Conservation (phyloP, 2,329 filamentous ascomycete species). For the Drechslera avenae region DNA sequence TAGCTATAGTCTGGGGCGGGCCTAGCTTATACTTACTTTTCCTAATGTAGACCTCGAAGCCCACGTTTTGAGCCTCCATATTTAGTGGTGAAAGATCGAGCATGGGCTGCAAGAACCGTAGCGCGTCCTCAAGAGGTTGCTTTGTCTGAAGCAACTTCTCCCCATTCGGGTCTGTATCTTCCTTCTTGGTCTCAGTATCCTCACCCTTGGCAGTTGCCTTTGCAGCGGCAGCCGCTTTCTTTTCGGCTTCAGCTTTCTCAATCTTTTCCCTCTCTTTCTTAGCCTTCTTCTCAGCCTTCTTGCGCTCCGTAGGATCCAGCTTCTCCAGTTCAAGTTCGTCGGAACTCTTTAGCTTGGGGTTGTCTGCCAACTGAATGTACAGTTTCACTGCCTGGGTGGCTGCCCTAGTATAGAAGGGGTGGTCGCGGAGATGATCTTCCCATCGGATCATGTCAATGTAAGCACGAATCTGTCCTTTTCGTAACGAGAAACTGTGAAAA, state of each 20-base stretch:
- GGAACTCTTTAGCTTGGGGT: slow-evolving; percentile 68
- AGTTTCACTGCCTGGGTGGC: slow-evolving; percentile 81
- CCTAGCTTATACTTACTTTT: slow-evolving; percentile 65
- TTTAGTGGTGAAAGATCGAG: slow-evolving; percentile 82
- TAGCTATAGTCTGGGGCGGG: neutral
- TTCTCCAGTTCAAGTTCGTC: slow-evolving; percentile 62
- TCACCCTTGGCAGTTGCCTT: slow-evolving; percentile 65
- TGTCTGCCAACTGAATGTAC: slow-evolving; percentile 79
- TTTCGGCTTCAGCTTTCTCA: slow-evolving; percentile 76
- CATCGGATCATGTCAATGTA: slow-evolving; percentile 97
- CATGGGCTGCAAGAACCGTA: slow-evolving; percentile 82
- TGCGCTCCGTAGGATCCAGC: slow-evolving; percentile 68
- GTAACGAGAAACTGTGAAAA: slow-evolving; percentile 96
- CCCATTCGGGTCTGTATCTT: slow-evolving; percentile 87
- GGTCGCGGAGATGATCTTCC: slow-evolving; percentile 89
- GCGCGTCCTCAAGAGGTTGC: slow-evolving; percentile 82
- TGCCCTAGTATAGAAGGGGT: slow-evolving; percentile 88
- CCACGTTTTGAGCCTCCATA: slow-evolving; percentile 79
- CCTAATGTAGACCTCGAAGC: slow-evolving; percentile 88
- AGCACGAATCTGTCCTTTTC: slow-evolving; percentile 92
- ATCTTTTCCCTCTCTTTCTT: slow-evolving; percentile 75
- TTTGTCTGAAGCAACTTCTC: slow-evolving; percentile 78
- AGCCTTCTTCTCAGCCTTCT: slow-evolving; percentile 89
- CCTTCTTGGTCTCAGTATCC: slow-evolving; percentile 73
- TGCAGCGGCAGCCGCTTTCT: slow-evolving; percentile 75